Conservation (phyloP, 164 flowering plant species). For the Stephania yunnanensis region DNA sequence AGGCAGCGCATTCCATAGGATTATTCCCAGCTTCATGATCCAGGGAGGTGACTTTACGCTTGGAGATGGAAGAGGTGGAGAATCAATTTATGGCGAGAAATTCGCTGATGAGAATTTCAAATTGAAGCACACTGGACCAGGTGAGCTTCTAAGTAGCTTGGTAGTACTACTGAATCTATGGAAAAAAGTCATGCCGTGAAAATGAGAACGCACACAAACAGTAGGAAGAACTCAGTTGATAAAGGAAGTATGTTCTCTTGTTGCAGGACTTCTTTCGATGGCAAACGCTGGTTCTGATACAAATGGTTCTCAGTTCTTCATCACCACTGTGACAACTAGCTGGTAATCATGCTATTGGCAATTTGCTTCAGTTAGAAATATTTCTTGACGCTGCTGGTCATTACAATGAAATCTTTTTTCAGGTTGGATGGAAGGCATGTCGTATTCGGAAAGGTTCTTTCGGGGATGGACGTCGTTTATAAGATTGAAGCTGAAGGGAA, state of each 20-base stretch:
- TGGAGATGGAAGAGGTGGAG: constrained; percentile 96
- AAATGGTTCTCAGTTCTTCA: constrained; percentile 96
- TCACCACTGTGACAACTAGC: constrained; percentile 92
- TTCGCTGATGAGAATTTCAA: constrained; percentile 95
- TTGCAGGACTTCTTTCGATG: constrained; percentile 77
- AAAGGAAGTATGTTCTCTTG: not conserved
- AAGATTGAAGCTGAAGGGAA: constrained; percentile 80
- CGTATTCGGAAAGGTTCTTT: constrained; percentile 88
- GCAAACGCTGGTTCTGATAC: constrained; percentile 93
- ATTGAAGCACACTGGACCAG: constrained; percentile 96
- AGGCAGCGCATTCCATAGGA: constrained; percentile 86
- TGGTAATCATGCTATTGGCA: constrained; percentile 43
- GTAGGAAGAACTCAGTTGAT: not conserved
- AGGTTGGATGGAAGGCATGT: constrained; percentile 98
- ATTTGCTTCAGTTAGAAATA: not conserved
- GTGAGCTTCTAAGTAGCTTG: constrained; percentile 25
- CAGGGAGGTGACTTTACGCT: constrained; percentile 98
- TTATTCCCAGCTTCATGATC: constrained; percentile 95
- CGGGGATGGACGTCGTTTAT: constrained; percentile 87
- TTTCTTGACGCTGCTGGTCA: not conserved
- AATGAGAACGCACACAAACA: not conserved
- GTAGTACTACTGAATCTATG: not conserved
- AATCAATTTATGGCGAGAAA: constrained; percentile 86
- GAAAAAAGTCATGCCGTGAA: not conserved
- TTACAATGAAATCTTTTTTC: not conserved